Evolutionary conservation across 805 yeast species (phyloP), one percentile per base, ranked within the genome.

Genomic region (Spathaspora gorwiae): DNA sequence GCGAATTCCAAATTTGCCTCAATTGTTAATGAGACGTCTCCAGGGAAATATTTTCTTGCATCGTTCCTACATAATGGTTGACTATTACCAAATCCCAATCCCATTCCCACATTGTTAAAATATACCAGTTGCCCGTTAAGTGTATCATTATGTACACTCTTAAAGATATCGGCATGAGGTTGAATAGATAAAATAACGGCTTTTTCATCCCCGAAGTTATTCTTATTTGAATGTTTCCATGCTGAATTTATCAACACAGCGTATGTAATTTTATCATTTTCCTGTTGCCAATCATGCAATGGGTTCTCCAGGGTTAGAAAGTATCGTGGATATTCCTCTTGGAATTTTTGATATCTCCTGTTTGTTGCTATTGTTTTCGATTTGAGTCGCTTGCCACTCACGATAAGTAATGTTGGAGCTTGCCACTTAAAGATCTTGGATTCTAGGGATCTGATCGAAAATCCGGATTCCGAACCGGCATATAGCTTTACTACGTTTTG

Each of bases 391-490:
- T 72, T 75, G 0, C 97, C 98, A 2, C 80, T 75, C 0, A 92
- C 69, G 0, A 90, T 48, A 7, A 90, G 52, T 1, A 92, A 60
- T 0, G 96, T 79, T 0, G 97, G 96, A 0, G 96, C 94, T 53
- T 79, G 81, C 96, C 97, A 92, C 54, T 90, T 88, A 69, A 88
- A 80, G 0, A 84, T 85, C 50, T 83, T 87, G 45, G 84, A 77
- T 63, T 90, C 96, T 47, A 92, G 76, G 0, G 96, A 84, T 29
- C 95, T 68, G 76, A 90, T 87, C 0, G 96, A 87, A 60, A 87
- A 92, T 1, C 98, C 98, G 2, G 81, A 72, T 40, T 79, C 84
- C 8, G 88, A 68, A 0, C 95, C 97, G 7, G 75, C 70, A 54
- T 83, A 90, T 9, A 90, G 72, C 53, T 79, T 80, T 37, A 79